phyloP scores from a whole-genome alignment of 352 stramenopile genomes.

The Globisporangium sylvaticum region DNA sequence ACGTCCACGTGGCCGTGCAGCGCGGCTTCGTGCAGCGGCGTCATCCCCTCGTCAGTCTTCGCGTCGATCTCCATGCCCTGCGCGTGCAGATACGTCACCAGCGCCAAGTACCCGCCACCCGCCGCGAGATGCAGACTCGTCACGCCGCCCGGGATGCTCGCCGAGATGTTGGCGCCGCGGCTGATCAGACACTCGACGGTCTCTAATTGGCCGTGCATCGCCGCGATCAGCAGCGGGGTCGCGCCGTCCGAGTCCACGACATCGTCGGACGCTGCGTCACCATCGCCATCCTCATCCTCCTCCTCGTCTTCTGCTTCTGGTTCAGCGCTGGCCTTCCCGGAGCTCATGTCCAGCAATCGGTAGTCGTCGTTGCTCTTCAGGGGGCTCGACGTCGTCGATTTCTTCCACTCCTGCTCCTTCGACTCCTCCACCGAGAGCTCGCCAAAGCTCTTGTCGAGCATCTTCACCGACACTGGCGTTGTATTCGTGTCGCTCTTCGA shows the following conservation, averaged over 20 bases:
- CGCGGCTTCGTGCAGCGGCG: slow-evolving; percentile 47
- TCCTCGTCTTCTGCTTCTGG: background rate
- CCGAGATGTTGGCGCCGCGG: slow-evolving; percentile 38
- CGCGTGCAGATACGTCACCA: slow-evolving; percentile 39
- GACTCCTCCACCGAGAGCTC: slow-evolving; percentile 18
- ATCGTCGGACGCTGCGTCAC: slow-evolving; percentile 10
- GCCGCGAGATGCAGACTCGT: slow-evolving; percentile 54
- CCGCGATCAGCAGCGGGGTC: slow-evolving; percentile 52
- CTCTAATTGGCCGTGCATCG: slow-evolving; percentile 57
- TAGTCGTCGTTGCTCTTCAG: slow-evolving; percentile 8
- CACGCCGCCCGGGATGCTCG: slow-evolving; percentile 35
- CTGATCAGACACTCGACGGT: slow-evolving; percentile 43
- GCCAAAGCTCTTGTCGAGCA: slow-evolving; percentile 12
- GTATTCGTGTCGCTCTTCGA: slow-evolving; percentile 19
- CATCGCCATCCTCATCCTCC: background rate
- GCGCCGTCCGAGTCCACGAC: slow-evolving; percentile 33
- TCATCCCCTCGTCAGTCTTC: slow-evolving; percentile 36
- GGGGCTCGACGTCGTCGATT: slow-evolving; percentile 8
- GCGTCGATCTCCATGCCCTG: slow-evolving; percentile 35
- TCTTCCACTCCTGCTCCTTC: slow-evolving; percentile 18
- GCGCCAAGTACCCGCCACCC: slow-evolving; percentile 33
- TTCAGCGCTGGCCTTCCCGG: background rate
- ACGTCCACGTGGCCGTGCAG: slow-evolving; percentile 42
- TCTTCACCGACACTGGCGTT: slow-evolving; percentile 18
- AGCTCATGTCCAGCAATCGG: background rate